Base-by-base conservation (phyloP, 768 basidiomycete genomes). In the Calocybe indica region DNA sequence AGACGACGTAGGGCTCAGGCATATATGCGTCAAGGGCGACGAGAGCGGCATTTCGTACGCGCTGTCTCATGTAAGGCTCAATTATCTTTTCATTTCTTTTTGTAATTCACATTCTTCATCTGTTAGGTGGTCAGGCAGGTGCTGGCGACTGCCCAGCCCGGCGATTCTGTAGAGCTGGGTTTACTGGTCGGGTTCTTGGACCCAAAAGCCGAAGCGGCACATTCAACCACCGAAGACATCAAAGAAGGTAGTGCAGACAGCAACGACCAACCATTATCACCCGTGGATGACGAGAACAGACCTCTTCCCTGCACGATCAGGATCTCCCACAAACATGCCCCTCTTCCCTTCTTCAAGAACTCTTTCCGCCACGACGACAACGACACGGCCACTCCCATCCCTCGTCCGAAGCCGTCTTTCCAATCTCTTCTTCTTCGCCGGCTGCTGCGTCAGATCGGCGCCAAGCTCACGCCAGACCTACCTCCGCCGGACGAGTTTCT, bases 101-200 rank as follows among this genome's bases (percentile, higher is more conserved):
- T 60, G 42, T 44, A 22, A 28, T 29, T 44, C 52, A 37, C 14
- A 33, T 37, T 22, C 30, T 47, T 51, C 41, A 36, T 45, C 35
- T 58, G 22, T 22, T 22, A 96, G 93, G 75, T 93, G 52, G 67
- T 92, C 45, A 87, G 92, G 30, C 94, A 94, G 73, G 72, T 95
- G 37, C 66, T 97, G 36, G 69, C 70, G 38, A 79, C 81, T 31
- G 73, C 88, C n/a, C 69, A 70, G 40, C 69, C 61, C 33, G 89
- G 89, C 10, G 94, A 96, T 61, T 82, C 86, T 32, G 77, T 97
- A 40, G 92, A 95, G 58, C 65, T 96, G 47, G 92, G 94, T 6
- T 75, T 97, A 14, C 75, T 78, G 50, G 69, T 89, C 35, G 56
- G 50, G 30, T 58, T 62, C 13, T 43, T 49, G 47, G 49, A 53